These are phyloP conservation scores for Exidia glandulosa DNA, from an alignment of 768 basidiomycete species.

Conservation along the genomic window DNA sequence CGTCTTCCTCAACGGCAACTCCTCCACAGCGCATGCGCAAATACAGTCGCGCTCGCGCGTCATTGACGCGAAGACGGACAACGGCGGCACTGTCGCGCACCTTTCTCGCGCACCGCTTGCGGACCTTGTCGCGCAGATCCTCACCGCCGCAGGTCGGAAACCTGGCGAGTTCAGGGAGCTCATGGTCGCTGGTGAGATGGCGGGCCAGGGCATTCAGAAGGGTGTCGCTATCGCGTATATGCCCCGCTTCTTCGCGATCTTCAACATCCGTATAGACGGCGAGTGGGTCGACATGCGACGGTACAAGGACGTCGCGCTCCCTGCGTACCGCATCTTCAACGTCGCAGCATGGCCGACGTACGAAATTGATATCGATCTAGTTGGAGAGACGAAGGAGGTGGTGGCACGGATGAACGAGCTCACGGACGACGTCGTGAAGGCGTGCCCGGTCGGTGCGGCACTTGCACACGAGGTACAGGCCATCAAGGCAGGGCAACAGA, in stretches of 20 bases:
- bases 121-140: conserved; percentile 1
- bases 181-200: conserved; percentile 1
- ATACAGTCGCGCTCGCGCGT: conserved; percentile 1
- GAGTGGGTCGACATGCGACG: conserved; percentile 4
- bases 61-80: not conserved
- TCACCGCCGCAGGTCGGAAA: not conserved
- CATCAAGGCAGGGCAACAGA: not conserved
- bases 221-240: conserved; percentile 2
- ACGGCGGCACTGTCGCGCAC: not conserved
- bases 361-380: conserved; percentile 1
- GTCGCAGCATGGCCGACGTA: not conserved
- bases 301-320: not conserved
- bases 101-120: not conserved
- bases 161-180: not conserved
- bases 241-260: conserved; percentile 4
- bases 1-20: not conserved
- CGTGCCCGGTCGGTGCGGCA: not conserved
- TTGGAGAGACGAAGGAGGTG: not conserved
- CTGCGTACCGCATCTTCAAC: not conserved
- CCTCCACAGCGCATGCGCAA: not conserved
- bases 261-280: conserved; percentile 5
- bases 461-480: not conserved
- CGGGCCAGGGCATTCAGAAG: conserved; percentile 3
- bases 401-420: not conserved
- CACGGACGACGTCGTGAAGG: not conserved